These are phyloP conservation scores for Fusarium redolens DNA, from an alignment of 2,329 filamentous ascomycete species.

Conservation along the genomic window DNA sequence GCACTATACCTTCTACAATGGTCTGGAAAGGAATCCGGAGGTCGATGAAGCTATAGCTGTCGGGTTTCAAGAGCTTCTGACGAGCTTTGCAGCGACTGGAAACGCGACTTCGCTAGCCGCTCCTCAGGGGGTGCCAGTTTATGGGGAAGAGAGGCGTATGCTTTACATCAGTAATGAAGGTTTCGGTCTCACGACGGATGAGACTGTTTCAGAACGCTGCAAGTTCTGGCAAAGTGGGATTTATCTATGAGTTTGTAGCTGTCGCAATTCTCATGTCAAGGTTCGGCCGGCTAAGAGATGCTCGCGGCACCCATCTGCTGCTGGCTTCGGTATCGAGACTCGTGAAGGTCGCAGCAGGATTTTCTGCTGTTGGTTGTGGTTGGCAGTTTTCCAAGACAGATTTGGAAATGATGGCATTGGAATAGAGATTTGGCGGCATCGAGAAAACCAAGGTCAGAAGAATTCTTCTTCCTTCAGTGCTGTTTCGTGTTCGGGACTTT, in stretches of 20 bases:
- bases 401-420: not conserved
- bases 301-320: rapidly evolving
- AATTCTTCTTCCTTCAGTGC: not conserved
- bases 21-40: not conserved
- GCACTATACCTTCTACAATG: not conserved
- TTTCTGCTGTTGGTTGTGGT: not conserved
- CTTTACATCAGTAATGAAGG: not conserved
- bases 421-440: not conserved
- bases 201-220: not conserved
- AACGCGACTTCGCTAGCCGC: not conserved
- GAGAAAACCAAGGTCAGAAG: not conserved
- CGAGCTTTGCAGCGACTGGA: not conserved
- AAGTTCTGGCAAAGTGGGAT: not conserved
- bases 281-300: rapidly evolving
- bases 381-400: not conserved
- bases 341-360: rapidly evolving
- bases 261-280: rapidly evolving
- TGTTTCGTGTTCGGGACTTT: not conserved
- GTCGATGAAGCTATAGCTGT: not conserved
- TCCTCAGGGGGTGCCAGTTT: not conserved
- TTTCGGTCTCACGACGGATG: not conserved
- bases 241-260: not conserved
- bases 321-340: not conserved
- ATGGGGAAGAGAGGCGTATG: not conserved
- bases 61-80: not conserved